Evolutionary conservation across 805 yeast species (phyloP).

Genomic region (Danielia oregonensis): DNA sequence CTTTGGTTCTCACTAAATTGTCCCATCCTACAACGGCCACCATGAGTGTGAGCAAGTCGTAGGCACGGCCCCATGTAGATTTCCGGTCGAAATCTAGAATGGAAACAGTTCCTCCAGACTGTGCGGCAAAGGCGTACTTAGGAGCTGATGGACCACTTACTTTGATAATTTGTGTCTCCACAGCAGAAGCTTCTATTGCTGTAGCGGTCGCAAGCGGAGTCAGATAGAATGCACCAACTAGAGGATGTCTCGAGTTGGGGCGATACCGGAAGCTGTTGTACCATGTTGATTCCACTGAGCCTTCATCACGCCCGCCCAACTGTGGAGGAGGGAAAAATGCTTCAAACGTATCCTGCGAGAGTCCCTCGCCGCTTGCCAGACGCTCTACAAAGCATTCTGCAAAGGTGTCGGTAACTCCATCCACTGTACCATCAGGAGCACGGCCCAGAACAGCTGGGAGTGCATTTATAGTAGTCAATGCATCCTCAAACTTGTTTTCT

Average conservation of each 20-base stretch:
- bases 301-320: slow-evolving; percentile 15
- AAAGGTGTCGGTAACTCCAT: slow-evolving; percentile 10
- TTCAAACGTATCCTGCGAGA: slow-evolving; percentile 12
- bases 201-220: slow-evolving; percentile 33
- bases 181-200: slow-evolving; percentile 32
- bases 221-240: slow-evolving; percentile 32
- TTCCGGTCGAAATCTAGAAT: slow-evolving; percentile 29
- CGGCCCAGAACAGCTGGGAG: slow-evolving; percentile 51
- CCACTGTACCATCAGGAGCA: slow-evolving; percentile 3
- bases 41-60: slow-evolving; percentile 66
- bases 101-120: slow-evolving; percentile 26
- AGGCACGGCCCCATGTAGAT: slow-evolving; percentile 45
- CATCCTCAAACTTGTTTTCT: slow-evolving; percentile 51
- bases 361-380: slow-evolving; percentile 3
- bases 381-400: slow-evolving; percentile 9
- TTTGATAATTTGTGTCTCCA: slow-evolving; percentile 27
- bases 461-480: slow-evolving; percentile 66
- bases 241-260: slow-evolving; percentile 32
- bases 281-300: slow-evolving; percentile 34
- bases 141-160: slow-evolving; percentile 25
- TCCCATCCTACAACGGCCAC: slow-evolving; percentile 82
- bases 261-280: slow-evolving; percentile 24
- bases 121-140: slow-evolving; percentile 28
- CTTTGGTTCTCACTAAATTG: slow-evolving; percentile 58
- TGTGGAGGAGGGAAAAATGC: slow-evolving; percentile 13